Conservation (phyloP, 148 eudicot species). For the Silene uniflora region DNA sequence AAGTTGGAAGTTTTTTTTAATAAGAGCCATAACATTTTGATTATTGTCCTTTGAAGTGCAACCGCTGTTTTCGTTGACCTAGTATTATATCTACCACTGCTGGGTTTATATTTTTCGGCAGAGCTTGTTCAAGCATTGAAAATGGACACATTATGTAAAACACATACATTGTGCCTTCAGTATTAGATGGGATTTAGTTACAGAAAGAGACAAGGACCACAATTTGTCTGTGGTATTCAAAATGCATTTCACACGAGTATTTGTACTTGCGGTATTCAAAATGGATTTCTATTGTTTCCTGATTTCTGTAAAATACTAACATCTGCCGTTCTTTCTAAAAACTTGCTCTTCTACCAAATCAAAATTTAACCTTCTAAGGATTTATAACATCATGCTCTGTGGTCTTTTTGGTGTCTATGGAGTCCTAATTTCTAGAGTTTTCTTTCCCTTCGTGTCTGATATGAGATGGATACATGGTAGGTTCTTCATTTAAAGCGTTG, state of each 20-base stretch:
- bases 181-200: background rate
- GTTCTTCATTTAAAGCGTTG: background rate
- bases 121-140: background rate
- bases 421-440: too few relatives aligned
- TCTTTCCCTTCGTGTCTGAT: background rate
- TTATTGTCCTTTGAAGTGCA: background rate
- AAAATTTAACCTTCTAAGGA: background rate
- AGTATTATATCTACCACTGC: background rate
- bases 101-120: background rate
- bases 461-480: background rate
- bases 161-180: background rate
- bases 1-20: background rate
- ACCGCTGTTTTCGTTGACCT: background rate
- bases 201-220: background rate
- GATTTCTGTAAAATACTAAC: background rate
- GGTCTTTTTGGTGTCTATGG: too few relatives aligned
- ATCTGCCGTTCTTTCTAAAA: background rate
- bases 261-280: background rate
- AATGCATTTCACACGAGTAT: background rate
- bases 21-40: background rate
- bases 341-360: background rate
- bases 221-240: background rate
- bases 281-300: too few relatives aligned
- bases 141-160: background rate
- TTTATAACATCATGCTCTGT: background rate